Evolutionary conservation across 805 yeast species (phyloP).

Genomic region (Lipomyces oligophaga): DNA sequence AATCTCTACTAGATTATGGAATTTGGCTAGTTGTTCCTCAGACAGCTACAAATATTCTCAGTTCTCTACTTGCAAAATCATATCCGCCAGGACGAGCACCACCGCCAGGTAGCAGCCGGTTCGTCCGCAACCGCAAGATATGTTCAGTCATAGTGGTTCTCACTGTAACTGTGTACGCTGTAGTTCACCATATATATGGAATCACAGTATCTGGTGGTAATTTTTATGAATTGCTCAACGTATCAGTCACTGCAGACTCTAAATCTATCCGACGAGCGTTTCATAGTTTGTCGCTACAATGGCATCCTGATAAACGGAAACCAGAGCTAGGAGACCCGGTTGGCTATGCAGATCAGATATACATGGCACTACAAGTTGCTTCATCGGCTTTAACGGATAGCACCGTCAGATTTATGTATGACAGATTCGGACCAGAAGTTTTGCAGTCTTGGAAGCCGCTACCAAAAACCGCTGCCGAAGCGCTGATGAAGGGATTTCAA

Average conservation of each 20-base stretch:
- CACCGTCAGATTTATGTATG: constrained; percentile 75
- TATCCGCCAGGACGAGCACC: constrained; percentile 7
- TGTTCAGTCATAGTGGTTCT: constrained; percentile 26
- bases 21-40: constrained; percentile 32
- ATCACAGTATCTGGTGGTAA: constrained; percentile 23
- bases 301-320: constrained; percentile 42
- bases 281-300: constrained; percentile 29
- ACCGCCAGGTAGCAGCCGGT: constrained; percentile 9
- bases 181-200: constrained; percentile 27
- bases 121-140: constrained; percentile 13
- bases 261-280: constrained; percentile 28
- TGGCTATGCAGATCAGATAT: constrained; percentile 25
- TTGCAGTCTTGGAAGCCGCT: too few species aligned
- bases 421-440: constrained; percentile 81
- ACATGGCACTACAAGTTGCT: constrained; percentile 63
- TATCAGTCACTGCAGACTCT: constrained; percentile 24
- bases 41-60: constrained; percentile 28
- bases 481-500: constrained; percentile 16
- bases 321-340: too few species aligned
- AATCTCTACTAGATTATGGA: constrained; percentile 5
- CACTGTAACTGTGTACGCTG: constrained; percentile 28
- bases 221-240: constrained; percentile 30
- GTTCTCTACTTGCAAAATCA: constrained; percentile 21
- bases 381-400: constrained; percentile 72
- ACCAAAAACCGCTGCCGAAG: too few species aligned